A percentile compares a stretch with the other conserved stretches of the same genome.
Conservation (phyloP, 768 basidiomycete genomes). For the Lactarius sp. region DNA sequence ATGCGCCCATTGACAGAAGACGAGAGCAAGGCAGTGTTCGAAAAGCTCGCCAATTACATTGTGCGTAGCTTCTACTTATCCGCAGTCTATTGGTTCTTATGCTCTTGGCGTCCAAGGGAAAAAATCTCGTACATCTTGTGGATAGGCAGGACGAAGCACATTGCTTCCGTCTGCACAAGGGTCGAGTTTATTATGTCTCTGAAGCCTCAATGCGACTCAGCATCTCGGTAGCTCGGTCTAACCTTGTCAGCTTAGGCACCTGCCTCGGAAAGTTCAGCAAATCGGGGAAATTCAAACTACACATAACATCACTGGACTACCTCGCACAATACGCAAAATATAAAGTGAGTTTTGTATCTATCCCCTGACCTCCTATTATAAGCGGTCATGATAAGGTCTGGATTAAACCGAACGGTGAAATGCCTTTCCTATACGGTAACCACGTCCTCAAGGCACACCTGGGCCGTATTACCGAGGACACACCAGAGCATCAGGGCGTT, state of each 20-base stretch:
- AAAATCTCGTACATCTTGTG: conserved; percentile 92
- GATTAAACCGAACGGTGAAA: conserved; percentile 99
- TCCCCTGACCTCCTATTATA: not conserved
- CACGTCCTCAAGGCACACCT: conserved; percentile 98
- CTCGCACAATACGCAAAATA: conserved; percentile 96
- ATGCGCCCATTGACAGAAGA: conserved; percentile 98
- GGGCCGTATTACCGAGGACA: conserved; percentile 98
- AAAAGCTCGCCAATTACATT: conserved; percentile 96
- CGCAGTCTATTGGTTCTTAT: not conserved
- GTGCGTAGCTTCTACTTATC: conserved; percentile 39
- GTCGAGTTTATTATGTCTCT: conserved; percentile 95
- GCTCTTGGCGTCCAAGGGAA: conserved; percentile 53
- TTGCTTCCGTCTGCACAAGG: conserved; percentile 92
- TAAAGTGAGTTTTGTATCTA: conserved; percentile 55
- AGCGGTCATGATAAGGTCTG: conserved; percentile 58
- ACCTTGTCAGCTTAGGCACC: conserved; percentile 88
- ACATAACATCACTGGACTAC: conserved; percentile 89
- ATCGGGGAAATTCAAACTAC: conserved; percentile 95
- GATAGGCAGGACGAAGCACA: conserved; percentile 92
- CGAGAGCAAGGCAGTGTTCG: conserved; percentile 93
- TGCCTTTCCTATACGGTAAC: conserved; percentile 99
- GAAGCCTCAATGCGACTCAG: conserved; percentile 90
- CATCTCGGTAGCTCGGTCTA: conserved; percentile 88
- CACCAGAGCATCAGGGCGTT: conserved; percentile 97
- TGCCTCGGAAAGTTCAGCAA: conserved; percentile 98